A percentile compares a stretch with the other conserved stretches of the same genome.
phyloP scores from a whole-genome alignment of 495 filamentous ascomycete genomes.

The Platismatia glauca region DNA sequence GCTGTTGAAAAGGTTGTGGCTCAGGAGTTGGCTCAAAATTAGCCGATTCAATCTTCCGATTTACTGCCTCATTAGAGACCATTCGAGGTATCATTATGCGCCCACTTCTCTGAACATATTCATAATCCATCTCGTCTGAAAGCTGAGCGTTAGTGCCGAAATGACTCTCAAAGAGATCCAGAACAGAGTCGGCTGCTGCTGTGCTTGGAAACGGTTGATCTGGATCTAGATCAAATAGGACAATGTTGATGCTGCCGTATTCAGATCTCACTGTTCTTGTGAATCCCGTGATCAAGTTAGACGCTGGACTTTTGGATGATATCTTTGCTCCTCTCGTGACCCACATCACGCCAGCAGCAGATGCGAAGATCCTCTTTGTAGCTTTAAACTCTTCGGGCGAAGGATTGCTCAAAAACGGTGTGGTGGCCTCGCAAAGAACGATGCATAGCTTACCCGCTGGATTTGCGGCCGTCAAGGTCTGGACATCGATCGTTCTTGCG shows the following conservation, averaged over 20 bases:
- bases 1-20: constrained; percentile 6
- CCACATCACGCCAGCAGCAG: constrained; percentile 28
- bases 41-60: constrained; percentile 5
- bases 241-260: constrained; percentile 23
- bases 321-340: constrained; percentile 23
- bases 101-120: constrained; percentile 26
- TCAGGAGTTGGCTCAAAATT: background rate
- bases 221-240: constrained; percentile 28
- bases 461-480: constrained; percentile 13
- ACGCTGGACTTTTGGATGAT: constrained; percentile 22
- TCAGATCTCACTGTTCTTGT: constrained; percentile 31
- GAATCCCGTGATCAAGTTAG: constrained; percentile 25
- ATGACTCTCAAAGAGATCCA: constrained; percentile 16
- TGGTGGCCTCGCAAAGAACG: constrained; percentile 20
- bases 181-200: constrained; percentile 14
- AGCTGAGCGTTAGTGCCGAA: constrained; percentile 14
- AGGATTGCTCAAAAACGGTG: constrained; percentile 12
- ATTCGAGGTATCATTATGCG: constrained; percentile 25
- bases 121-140: constrained; percentile 18
- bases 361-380: constrained; percentile 25
- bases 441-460: constrained; percentile 25
- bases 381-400: constrained; percentile 9
- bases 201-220: constrained; percentile 2
- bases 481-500: background rate
- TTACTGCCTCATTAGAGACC: constrained; percentile 16